Evolutionary conservation across 495 filamentous ascomycete genomes (phyloP).

Genomic region (Tuber calosporum): DNA sequence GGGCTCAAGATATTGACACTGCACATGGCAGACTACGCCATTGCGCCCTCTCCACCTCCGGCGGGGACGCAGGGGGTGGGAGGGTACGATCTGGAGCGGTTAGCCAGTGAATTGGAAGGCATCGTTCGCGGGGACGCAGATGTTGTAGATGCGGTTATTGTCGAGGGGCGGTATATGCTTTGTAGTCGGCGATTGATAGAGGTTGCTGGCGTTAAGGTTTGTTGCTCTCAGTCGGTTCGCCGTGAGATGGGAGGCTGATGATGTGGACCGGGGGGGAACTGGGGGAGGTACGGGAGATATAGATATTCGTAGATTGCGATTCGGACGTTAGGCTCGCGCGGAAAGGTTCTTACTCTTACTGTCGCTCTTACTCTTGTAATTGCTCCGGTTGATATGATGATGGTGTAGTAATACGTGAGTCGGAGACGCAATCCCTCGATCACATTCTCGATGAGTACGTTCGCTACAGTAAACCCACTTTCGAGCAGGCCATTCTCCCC

Average conservation of each 20-base stretch:
- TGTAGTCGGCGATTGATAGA: constrained; percentile 21
- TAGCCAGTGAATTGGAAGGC: constrained; percentile 14
- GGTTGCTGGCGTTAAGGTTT: constrained; percentile 28
- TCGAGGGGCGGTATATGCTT: constrained; percentile 34
- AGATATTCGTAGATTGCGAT: constrained; percentile 39
- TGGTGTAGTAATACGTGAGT: constrained; percentile 28
- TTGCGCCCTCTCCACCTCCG: neutral
- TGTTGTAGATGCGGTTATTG: constrained; percentile 32
- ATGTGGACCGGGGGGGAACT: too few species aligned
- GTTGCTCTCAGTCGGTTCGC: neutral
- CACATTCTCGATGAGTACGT: constrained; percentile 38
- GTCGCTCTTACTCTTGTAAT: neutral
- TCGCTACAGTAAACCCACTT: constrained; percentile 34
- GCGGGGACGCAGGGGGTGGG: constrained; percentile 6
- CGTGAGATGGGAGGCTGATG: neutral
- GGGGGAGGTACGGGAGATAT: neutral
- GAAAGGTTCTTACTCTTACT: constrained; percentile 16
- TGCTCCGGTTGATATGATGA: neutral
- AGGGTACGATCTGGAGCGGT: constrained; percentile 24
- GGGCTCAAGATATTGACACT: constrained; percentile 24
- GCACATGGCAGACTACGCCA: constrained; percentile 28
- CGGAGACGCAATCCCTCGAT: constrained; percentile 17
- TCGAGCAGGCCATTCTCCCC: constrained; percentile 33
- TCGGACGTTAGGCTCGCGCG: constrained; percentile 38
- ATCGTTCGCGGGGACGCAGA: constrained; percentile 10